Base-by-base conservation (phyloP, 106 monocot genomes). In the Gastrodia elata region DNA sequence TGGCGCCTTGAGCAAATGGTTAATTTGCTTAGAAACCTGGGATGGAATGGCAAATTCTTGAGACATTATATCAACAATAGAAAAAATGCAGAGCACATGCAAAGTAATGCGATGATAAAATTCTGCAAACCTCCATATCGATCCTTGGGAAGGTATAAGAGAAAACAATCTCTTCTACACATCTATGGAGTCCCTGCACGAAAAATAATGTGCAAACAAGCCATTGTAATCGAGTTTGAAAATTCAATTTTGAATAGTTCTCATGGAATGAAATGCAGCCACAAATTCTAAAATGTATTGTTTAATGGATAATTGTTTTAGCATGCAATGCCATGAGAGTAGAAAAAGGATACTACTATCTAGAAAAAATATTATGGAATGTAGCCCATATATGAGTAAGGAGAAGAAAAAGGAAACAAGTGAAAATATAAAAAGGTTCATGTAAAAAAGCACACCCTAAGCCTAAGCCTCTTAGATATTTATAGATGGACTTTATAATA, bases 121-220 rank as follows among this genome's bases (percentile, higher is more conserved):
- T 61, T 24, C 39, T 22, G 59, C 81, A 25, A 42, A 91, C 97
- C 97, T 93, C 90, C 77, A 93, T 91, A 70, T 98, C 97, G 75
- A 98, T 81, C 82, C 97, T 85, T 38, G 93, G 97, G 48, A 93
- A 98, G 22, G 93, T 82, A 77, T 98, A 91, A 49, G 92, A 77
- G 86, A 98, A 98, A 77, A 98, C 84, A 82, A 98, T 93, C 77
- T 98, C 97, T 73, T 98, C 97, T 9, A 93, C 80, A 75, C 84
- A 88, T 48, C 90, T 83, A 2, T 88, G 82, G 27, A 97, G 81
- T 22, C 84, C 92, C 77, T 90, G 85, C 18, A 27, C 81, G 78
- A 84, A 75, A 68, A 80, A 55, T 27, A 78, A 24, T 7, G 26
- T 28, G 22, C 22, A 72, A 32, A 11, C 61, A 61, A 61, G n/a